Percentiles rank a stretch among this genome's conserved stretches.
Evolutionary conservation across 2,329 filamentous ascomycete species (phyloP).

Genomic region (Stylonectria norvegica): DNA sequence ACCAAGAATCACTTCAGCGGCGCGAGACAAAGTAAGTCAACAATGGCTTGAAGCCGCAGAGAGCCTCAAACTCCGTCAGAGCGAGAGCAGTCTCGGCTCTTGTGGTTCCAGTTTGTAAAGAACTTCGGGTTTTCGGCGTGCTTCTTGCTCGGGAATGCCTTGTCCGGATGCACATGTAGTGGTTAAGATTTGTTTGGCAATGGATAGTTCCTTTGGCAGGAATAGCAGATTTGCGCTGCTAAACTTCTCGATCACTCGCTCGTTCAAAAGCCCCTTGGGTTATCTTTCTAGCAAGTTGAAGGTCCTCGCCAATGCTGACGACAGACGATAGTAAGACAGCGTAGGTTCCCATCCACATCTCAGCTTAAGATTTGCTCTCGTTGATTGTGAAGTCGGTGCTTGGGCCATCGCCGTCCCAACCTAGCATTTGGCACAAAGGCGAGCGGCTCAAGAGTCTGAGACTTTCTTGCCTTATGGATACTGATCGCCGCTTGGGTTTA

Average conservation of each 20-base stretch:
- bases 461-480: slow-evolving; percentile 72
- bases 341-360: slow-evolving; percentile 78
- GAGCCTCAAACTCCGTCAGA: slow-evolving; percentile 68
- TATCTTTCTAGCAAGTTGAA: slow-evolving; percentile 63
- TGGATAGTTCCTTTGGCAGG: slow-evolving; percentile 72
- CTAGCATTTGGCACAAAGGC: slow-evolving; percentile 63
- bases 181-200: slow-evolving; percentile 72
- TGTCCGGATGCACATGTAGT: slow-evolving; percentile 72
- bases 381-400: slow-evolving; percentile 56
- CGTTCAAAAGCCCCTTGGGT: slow-evolving; percentile 61
- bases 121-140: slow-evolving; percentile 61
- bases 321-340: slow-evolving; percentile 65
- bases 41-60: slow-evolving; percentile 71
- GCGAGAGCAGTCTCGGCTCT: slow-evolving; percentile 77
- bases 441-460: slow-evolving; percentile 61
- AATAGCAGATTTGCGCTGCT: slow-evolving; percentile 63
- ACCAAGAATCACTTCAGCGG: slow-evolving; percentile 21
- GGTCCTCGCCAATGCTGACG: slow-evolving; percentile 57
- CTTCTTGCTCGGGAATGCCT: slow-evolving; percentile 59
- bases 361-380: slow-evolving; percentile 58
- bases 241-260: slow-evolving; percentile 57
- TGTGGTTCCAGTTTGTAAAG: slow-evolving; percentile 72
- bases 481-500: slow-evolving; percentile 50
- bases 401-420: slow-evolving; percentile 27
- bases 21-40: slow-evolving; percentile 52